A percentile compares a stretch with the other conserved stretches of the same genome.
Evolutionary conservation across 352 stramenopile genomes (phyloP).

Genomic region (Thalassiosira ordinaria): DNA sequence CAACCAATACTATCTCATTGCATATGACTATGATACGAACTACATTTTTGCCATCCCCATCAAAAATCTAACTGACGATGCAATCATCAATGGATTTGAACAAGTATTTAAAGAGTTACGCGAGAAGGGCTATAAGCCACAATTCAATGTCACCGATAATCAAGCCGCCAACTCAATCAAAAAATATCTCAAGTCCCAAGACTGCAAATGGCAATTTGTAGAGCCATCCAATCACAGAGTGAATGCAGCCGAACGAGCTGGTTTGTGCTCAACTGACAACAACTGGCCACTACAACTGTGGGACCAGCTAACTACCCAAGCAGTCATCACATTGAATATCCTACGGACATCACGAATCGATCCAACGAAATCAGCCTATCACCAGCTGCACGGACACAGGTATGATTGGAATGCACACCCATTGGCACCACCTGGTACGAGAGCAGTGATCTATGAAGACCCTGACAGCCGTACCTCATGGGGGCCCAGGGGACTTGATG

Average conservation of each 20-base stretch:
- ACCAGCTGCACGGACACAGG: conserved; percentile 29
- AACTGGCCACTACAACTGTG: conserved; percentile 26
- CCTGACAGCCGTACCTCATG: conserved; percentile 13
- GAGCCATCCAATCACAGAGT: conserved; percentile 12
- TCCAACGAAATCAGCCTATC: conserved; percentile 36
- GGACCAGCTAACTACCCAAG: conserved; percentile 38
- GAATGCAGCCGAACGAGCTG: conserved; percentile 22
- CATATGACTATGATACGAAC: conserved; percentile 56
- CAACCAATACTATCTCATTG: conserved; percentile 39
- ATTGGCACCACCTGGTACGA: conserved; percentile 21
- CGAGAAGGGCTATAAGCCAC: conserved; percentile 15
- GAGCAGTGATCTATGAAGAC: conserved; percentile 7
- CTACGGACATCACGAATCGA: conserved; percentile 11
- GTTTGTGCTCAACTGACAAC: conserved; percentile 26
- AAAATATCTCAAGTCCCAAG: conserved; percentile 10
- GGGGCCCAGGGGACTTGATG: conserved; percentile 26
- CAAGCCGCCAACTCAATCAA: conserved; percentile 22
- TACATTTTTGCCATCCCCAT: conserved; percentile 39
- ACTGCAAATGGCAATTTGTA: conserved; percentile 37
- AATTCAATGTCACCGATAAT: conserved; percentile 47
- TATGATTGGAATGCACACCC: conserved; percentile 29
- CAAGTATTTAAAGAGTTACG: conserved; percentile 20
- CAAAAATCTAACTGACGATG: conserved; percentile 22
- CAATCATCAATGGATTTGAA: conserved; percentile 14
- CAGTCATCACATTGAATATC: conserved; percentile 29